Evolutionary conservation across 305 asterid species (phyloP).

Genomic region (Ruellia speciosa): DNA sequence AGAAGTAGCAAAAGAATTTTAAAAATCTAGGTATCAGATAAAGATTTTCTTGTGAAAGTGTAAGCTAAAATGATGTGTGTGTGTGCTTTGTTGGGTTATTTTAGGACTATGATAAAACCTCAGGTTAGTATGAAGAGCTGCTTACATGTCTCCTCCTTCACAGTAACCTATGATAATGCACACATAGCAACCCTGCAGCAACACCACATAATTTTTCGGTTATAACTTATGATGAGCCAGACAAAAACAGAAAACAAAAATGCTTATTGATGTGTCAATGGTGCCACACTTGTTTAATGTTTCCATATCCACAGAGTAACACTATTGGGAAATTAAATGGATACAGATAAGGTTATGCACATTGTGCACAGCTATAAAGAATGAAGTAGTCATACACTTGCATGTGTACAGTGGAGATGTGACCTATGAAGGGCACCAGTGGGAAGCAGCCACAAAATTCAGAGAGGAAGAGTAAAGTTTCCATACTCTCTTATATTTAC

Average conservation of each 20-base stretch:
- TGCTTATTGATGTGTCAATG: conserved; percentile 1
- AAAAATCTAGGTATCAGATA: conserved; percentile 13
- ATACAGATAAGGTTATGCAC: no score
- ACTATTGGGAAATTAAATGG: no score
- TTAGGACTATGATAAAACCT: conserved; percentile 3
- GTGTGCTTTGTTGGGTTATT: background rate
- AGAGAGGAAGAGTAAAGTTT: no score
- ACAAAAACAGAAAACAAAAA: background rate
- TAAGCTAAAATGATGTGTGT: conserved; percentile 2
- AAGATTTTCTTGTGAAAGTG: conserved; percentile 10
- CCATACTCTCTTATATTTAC: no score
- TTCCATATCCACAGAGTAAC: no score
- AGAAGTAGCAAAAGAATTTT: conserved; percentile 23
- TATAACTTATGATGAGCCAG: conserved; percentile 17
- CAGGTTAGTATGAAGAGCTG: conserved; percentile 12
- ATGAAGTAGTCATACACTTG: background rate
- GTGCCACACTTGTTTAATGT: background rate
- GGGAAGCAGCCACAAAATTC: no score
- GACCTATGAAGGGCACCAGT: no score
- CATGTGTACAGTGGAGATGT: background rate
- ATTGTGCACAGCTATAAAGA: no score
- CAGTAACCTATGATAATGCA: conserved; percentile 88
- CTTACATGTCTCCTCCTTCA: conserved; percentile 98
- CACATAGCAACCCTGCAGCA: conserved; percentile 86
- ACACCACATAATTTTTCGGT: conserved; percentile 18